These are phyloP conservation scores for Iodosphaeria phyllophila DNA, from an alignment of 2,329 filamentous ascomycete species.

Conservation along the genomic window DNA sequence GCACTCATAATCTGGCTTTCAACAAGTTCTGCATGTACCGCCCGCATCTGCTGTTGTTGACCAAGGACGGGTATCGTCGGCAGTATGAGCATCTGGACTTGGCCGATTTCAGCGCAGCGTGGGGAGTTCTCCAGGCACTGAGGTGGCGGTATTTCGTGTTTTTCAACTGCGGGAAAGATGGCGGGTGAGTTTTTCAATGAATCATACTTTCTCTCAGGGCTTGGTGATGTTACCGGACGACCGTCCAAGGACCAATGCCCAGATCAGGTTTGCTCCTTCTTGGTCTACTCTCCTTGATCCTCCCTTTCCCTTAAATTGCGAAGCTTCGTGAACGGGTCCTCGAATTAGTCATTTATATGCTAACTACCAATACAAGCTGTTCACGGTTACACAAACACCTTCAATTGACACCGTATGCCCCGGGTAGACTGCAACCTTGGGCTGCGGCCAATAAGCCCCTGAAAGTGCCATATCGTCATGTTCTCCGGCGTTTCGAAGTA, in stretches of 20 bases:
- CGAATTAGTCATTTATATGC: not conserved
- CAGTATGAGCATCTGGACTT: slow-evolving; percentile 22
- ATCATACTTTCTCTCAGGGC: too few relatives aligned
- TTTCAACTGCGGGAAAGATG: slow-evolving; percentile 25
- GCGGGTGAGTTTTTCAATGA: too few relatives aligned
- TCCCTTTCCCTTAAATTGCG: too few relatives aligned
- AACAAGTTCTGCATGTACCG: slow-evolving; percentile 29
- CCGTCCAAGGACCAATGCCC: too few relatives aligned
- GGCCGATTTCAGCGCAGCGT: slow-evolving; percentile 20
- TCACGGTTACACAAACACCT: slow-evolving; percentile 30
- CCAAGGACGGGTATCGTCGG: slow-evolving; percentile 23
- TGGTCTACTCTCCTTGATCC: too few relatives aligned
- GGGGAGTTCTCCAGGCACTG: slow-evolving; percentile 12
- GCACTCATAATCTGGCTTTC: slow-evolving; percentile 23
- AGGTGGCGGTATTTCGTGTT: slow-evolving; percentile 18
- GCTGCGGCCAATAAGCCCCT: slow-evolving; percentile 4
- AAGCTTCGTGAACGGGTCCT: too few relatives aligned
- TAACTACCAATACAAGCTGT: too few relatives aligned
- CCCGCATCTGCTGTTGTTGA: slow-evolving; percentile 27
- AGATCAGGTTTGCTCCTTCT: too few relatives aligned
- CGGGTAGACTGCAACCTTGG: slow-evolving; percentile 10
- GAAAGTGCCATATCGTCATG: slow-evolving; percentile 17
- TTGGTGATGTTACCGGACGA: too few relatives aligned
- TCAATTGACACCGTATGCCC: slow-evolving; percentile 19
- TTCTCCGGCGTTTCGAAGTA: slow-evolving; percentile 13